A percentile compares a stretch with the other conserved stretches of the same genome.
Conservation (phyloP, 805 yeast genomes). For the Candida maesae region DNA sequence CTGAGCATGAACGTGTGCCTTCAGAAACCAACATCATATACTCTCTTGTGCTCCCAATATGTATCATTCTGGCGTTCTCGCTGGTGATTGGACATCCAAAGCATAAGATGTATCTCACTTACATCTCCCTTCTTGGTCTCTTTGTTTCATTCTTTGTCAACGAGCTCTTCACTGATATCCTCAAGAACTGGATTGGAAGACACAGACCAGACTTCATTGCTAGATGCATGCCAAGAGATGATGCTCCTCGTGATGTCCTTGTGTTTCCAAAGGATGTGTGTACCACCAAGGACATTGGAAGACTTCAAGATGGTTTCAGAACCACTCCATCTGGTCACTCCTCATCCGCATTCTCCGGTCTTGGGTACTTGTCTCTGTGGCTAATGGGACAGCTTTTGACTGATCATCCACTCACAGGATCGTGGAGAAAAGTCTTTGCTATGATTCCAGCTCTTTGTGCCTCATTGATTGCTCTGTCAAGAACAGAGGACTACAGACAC, state of each 20-base stretch:
- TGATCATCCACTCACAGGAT: slow-evolving; percentile 46
- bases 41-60: slow-evolving; percentile 48
- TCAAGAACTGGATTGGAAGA: slow-evolving; percentile 85
- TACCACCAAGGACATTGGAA: slow-evolving; percentile 43
- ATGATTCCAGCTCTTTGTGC: slow-evolving; percentile 66
- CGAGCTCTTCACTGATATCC: slow-evolving; percentile 60
- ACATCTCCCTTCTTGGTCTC: slow-evolving; percentile 65
- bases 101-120: slow-evolving; percentile 55
- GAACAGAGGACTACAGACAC: slow-evolving; percentile 92
- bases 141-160: slow-evolving; percentile 55
- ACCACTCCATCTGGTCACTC: slow-evolving; percentile 85
- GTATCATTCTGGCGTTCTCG: slow-evolving; percentile 34
- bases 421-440: slow-evolving; percentile 58
- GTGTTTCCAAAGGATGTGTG: slow-evolving; percentile 65
- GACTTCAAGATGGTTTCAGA: slow-evolving; percentile 66
- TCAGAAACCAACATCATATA: slow-evolving; percentile 49
- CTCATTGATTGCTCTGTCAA: slow-evolving; percentile 68
- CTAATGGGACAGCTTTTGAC: slow-evolving; percentile 60
- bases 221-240: slow-evolving; percentile 68
- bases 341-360: slow-evolving; percentile 63
- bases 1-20: slow-evolving; percentile 69
- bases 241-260: slow-evolving; percentile 50
- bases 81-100: slow-evolving; percentile 38
- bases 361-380: slow-evolving; percentile 63
- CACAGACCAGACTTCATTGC: slow-evolving; percentile 90